Conservation (phyloP, 2,329 filamentous ascomycete genomes). For the Colletotrichum australisinense region DNA sequence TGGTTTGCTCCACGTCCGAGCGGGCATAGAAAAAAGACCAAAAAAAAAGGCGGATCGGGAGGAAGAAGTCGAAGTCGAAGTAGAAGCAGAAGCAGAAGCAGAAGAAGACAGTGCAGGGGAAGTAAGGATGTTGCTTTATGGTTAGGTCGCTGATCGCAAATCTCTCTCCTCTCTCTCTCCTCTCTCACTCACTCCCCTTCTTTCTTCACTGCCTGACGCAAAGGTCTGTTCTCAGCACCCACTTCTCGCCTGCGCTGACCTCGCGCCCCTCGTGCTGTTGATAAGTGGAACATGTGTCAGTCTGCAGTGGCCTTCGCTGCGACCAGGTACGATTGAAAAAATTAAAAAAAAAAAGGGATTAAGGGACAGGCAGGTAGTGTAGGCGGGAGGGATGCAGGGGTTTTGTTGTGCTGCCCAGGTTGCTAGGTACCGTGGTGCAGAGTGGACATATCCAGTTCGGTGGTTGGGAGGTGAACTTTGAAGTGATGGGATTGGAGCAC, state of each 20-base stretch:
- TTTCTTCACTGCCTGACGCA: slow-evolving; percentile 66
- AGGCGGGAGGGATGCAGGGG: slow-evolving; percentile 8
- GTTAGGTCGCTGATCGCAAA: not conserved
- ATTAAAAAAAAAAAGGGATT: not conserved
- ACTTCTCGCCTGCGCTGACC: slow-evolving; percentile 86
- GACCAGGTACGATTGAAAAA: not conserved
- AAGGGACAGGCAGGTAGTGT: not conserved
- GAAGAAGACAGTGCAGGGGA: not conserved
- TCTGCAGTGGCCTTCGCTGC: slow-evolving; percentile 9
- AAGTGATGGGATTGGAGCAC: not conserved
- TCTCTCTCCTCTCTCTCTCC: not conserved
- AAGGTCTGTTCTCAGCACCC: slow-evolving; percentile 88
- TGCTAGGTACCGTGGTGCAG: not conserved
- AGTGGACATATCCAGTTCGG: slow-evolving; percentile 7
- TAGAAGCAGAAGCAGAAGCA: not conserved
- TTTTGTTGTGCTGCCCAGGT: slow-evolving; percentile 50
- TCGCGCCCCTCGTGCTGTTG: slow-evolving; percentile 82
- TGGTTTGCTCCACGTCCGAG: slow-evolving; percentile 6
- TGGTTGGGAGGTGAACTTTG: not conserved
- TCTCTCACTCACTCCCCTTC: not conserved
- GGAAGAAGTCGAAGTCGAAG: not conserved
- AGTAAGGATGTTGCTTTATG: slow-evolving; percentile 3
- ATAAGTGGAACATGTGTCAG: slow-evolving; percentile 32
- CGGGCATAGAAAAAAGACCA: not conserved
- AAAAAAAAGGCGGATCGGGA: not conserved